phyloP scores from a whole-genome alignment of 2,329 filamentous ascomycete genomes.

The Colletotrichum sublineola region DNA sequence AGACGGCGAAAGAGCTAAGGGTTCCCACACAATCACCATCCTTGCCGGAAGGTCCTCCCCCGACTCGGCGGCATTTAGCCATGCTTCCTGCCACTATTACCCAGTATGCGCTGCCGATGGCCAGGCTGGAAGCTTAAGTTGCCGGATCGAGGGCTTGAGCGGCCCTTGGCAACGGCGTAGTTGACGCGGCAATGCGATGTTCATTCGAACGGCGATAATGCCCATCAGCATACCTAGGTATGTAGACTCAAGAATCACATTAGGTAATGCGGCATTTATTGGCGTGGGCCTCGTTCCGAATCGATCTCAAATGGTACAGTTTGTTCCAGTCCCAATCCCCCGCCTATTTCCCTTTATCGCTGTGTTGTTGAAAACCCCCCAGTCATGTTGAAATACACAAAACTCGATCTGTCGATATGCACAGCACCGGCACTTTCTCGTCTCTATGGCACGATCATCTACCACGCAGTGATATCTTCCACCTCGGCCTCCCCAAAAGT shows the following conservation, averaged over 20 bases:
- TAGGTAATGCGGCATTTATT: constrained; percentile 4
- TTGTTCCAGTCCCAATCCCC: neutral
- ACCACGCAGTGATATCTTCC: constrained; percentile 97
- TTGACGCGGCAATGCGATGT: neutral
- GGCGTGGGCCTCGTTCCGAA: neutral
- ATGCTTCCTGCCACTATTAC: neutral
- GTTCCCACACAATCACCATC: neutral
- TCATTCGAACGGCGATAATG: neutral
- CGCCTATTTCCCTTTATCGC: constrained; percentile 32
- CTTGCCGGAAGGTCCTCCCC: neutral
- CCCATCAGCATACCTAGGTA: neutral
- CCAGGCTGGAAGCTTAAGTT: neutral
- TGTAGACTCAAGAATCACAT: no score
- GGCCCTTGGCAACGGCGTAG: no score
- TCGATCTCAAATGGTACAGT: neutral
- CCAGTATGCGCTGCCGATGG: neutral
- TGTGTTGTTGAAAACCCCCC: constrained; percentile 41
- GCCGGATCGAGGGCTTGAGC: neutral
- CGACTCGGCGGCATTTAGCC: neutral
- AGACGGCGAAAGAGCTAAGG: neutral
- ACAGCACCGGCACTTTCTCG: neutral
- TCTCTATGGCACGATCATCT: constrained; percentile 47
- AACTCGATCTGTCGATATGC: no score
- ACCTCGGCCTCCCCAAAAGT: constrained; percentile 97
- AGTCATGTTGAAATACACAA: constrained; percentile 35